Percentiles rank a stretch among this genome's conserved stretches.
phyloP scores from a whole-genome alignment of 2,329 filamentous ascomycete genomes.

The Aplosporella prunicola region DNA sequence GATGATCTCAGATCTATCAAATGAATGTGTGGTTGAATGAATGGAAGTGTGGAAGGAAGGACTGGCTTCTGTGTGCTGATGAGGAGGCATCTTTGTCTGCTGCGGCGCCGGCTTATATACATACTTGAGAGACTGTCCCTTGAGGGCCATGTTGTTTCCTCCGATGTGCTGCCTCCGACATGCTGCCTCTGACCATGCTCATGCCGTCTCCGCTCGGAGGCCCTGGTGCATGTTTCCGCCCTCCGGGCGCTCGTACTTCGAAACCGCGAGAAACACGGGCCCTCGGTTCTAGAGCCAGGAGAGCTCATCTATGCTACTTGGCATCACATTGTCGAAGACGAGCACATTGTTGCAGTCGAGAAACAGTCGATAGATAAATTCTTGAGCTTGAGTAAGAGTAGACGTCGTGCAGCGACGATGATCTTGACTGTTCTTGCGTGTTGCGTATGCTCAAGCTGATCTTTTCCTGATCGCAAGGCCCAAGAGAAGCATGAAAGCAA shows the following conservation, averaged over 20 bases:
- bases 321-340: neutral
- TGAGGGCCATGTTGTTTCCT: neutral
- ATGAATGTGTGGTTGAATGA: constrained; percentile 3
- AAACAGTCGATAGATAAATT: too few species aligned
- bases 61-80: constrained; percentile 2
- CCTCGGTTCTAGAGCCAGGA: neutral
- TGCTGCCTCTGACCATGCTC: too few species aligned
- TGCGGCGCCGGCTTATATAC: neutral
- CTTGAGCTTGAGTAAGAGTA: too few species aligned
- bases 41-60: constrained; percentile 5
- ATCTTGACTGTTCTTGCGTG: neutral
- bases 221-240: too few species aligned
- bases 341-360: too few species aligned
- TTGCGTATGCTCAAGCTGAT: too few species aligned
- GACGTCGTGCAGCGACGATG: neutral
- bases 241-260: constrained; percentile 5
- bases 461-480: neutral
- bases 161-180: too few species aligned
- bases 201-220: constrained; percentile 3
- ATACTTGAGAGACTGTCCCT: neutral
- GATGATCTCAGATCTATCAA: constrained; percentile 9
- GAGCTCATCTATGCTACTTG: neutral
- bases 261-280: constrained; percentile 1
- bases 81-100: neutral
- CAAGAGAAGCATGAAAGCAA: constrained; percentile 4